Base-by-base conservation (phyloP, 2,329 filamentous ascomycete species). In the Ophiostoma novo-ulmi region DNA sequence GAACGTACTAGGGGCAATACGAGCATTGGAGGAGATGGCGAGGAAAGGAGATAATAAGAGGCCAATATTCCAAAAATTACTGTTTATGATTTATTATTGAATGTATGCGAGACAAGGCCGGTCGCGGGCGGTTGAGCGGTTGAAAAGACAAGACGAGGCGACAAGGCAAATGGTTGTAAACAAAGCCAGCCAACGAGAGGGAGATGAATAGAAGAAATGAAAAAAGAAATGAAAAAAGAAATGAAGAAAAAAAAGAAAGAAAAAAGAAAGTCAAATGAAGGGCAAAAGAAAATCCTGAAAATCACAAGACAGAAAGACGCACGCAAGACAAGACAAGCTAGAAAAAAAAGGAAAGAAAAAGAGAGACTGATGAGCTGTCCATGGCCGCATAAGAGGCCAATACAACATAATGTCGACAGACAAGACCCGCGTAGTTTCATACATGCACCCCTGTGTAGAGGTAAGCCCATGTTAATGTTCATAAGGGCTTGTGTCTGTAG, bases 331-430 rank as follows among this genome's bases (percentile, higher is more conserved):
- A 10, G 44, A 52, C 44, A n/a, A 52, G 44, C 1, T 44, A 36
- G 22, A n/a, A 13, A 48, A 39, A 22, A 26, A 52, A 22, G 61
- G 17, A 64, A 64, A 48, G n/a, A 41, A 20, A 20, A 26, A 48
- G 55, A 48, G 55, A 48, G 41, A 69, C 63, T 67, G 65, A 67
- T 67, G 65, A 67, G 65, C 39, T 67, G 65, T 67, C 39, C 65
- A 44, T 35, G 65, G 65, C 65, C 65, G 65, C 65, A 67, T 67
- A 64, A 39, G 52, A 35, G 58, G 31, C 58, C 36, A 36, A 44
- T 44, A 35, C 65, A 44, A 67, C 39, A 65, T 36, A 58, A 58
- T 58, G 26, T 58, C 52, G 52, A 58, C 52, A 58, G 52, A 58
- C 52, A 31, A 44, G 52, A 58, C 52, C 52, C 22, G 58, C 58